Base-by-base conservation (phyloP, 1,139 yeast species). In the Blastobotrys raffinosifermentans region DNA sequence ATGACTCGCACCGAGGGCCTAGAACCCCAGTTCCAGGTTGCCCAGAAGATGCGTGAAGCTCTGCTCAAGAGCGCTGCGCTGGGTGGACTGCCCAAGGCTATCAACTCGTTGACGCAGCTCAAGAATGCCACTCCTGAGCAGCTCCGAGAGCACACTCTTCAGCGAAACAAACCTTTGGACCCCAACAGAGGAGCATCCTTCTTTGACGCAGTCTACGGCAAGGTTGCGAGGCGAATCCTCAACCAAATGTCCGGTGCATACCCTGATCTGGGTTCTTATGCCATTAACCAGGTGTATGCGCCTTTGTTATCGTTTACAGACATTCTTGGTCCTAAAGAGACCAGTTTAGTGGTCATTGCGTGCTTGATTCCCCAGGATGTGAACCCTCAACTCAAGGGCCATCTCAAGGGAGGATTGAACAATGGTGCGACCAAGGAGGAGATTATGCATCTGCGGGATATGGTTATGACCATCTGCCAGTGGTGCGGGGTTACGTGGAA, bases 381-480 rank as follows among this genome's bases (percentile, higher is more conserved):
- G n/a, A 85, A 83, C 49, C 95, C 96, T 0, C 96, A 87, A 54
- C 68, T 87, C 47, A 85, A 85, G 61, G 96, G 96, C 0, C 96
- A 87, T 56, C 68, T 87, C 45, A 75, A 72, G 54, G 96, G 96
- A 0, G 96, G 95, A 0, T 43, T 79, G 38, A 86, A 86, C 53
- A 74, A 79, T 27, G 95, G 96, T 0, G 84, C 84, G 7, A 67
- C 83, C 3, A 57, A 58, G 31, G 83, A 78, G 35, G 84, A 82
- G 45, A 67, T 86, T 34, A 67, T 67, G 40, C 76, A 75, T 4
- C 71, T 77, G 15, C 67, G 94, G 39, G 65, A 63, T 14, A 54
- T 87, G 65, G 78, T 84, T 5, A 71, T 85, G 41, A 72, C 74
- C 41, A 66, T 87, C 19, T 70, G 87, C 48, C 69, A 71, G 49